These are phyloP conservation scores for Citrus inodora DNA, from an alignment of 345 rosid genomes.

Conservation along the genomic window DNA sequence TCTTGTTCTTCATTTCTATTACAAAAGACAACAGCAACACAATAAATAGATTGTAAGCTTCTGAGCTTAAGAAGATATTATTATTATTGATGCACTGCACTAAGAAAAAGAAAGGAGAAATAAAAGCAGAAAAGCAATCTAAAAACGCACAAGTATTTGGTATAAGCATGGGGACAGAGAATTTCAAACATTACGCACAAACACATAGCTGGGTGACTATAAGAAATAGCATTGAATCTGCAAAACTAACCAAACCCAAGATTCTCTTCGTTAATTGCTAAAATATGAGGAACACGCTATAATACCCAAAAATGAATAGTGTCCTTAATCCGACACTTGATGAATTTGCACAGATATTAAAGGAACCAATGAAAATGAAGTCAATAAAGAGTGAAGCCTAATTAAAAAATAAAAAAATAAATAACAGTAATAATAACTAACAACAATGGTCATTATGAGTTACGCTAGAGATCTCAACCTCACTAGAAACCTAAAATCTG, in stretches of 20 bases:
- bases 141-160: not conserved
- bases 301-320: not conserved
- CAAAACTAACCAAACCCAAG: not conserved
- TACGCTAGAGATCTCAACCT: not conserved
- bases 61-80: not conserved
- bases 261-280: not conserved
- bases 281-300: not conserved
- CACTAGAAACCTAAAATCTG: not conserved
- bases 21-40: not conserved
- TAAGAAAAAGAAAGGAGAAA: not conserved
- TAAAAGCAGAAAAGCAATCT: not conserved
- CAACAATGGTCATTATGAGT: not conserved
- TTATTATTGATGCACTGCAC: not conserved
- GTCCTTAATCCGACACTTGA: not conserved
- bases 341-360: not conserved
- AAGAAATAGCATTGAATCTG: not conserved
- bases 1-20: conserved; percentile 17
- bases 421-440: not conserved
- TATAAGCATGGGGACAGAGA: not conserved
- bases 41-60: not conserved
- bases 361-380: not conserved
- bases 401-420: not conserved
- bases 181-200: not conserved
- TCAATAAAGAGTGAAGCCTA: not conserved
- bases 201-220: not conserved